These are phyloP conservation scores for Protomyces arabidopsidicola DNA, from an alignment of 1,139 yeast genomes.

Conservation along the genomic window DNA sequence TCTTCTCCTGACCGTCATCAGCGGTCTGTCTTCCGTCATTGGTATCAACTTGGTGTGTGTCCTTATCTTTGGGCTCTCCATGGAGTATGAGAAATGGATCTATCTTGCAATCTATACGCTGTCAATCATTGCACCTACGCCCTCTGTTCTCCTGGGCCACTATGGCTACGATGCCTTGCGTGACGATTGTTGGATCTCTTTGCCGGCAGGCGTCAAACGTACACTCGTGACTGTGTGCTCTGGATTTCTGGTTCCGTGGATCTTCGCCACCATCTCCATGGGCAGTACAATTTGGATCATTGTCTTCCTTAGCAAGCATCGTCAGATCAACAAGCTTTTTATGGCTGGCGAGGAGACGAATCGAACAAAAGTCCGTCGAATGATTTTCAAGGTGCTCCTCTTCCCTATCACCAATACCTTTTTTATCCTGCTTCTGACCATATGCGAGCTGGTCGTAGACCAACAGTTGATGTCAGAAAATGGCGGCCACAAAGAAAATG, in stretches of 20 bases:
- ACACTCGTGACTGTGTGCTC: not conserved
- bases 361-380: not conserved
- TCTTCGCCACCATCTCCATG: not conserved
- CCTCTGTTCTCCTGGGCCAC: not conserved
- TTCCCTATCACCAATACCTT: not conserved
- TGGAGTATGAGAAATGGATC: not conserved
- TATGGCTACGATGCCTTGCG: not conserved
- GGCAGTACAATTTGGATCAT: not conserved
- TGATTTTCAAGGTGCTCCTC: not conserved
- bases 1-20: not conserved
- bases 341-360: not conserved
- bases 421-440: not conserved
- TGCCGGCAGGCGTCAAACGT: not conserved
- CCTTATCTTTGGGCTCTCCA: not conserved
- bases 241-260: not conserved
- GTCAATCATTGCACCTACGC: not conserved
- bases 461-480: not conserved
- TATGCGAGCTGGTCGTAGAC: not conserved
- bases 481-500: not conserved
- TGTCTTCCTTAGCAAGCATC: not conserved
- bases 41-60: not conserved
- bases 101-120: not conserved
- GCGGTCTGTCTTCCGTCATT: not conserved
- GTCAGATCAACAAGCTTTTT: not conserved
- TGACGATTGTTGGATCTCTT: not conserved